phyloP scores from a whole-genome alignment of 495 filamentous ascomycete genomes.

The Aspergillus heteromorphus region DNA sequence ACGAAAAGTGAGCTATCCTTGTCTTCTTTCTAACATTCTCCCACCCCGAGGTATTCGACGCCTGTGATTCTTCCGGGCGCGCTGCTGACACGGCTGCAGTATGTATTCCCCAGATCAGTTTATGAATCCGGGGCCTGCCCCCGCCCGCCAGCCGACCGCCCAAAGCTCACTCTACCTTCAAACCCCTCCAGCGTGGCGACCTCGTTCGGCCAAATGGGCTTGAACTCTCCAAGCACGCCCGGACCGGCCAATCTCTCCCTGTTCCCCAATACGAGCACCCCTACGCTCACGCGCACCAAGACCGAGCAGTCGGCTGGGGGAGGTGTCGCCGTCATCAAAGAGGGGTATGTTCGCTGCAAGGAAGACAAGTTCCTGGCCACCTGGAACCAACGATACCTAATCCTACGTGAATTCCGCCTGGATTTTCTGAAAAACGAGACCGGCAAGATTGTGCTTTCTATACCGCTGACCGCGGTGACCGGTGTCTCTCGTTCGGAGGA shows the following conservation, averaged over 20 bases:
- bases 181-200: constrained; percentile 69
- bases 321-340: constrained; percentile 73
- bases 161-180: constrained; percentile 60
- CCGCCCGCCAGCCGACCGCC: constrained; percentile 77
- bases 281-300: constrained; percentile 57
- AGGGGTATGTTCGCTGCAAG: constrained; percentile 80
- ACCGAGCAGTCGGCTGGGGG: constrained; percentile 57
- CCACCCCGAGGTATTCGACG: not conserved
- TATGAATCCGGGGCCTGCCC: constrained; percentile 95
- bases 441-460: constrained; percentile 72
- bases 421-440: constrained; percentile 89
- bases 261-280: constrained; percentile 58
- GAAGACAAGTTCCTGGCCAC: constrained; percentile 81
- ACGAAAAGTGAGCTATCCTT: constrained; percentile 34
- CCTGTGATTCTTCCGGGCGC: not conserved
- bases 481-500: constrained; percentile 82
- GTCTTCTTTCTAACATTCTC: not conserved
- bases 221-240: constrained; percentile 63
- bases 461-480: constrained; percentile 77
- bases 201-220: constrained; percentile 68
- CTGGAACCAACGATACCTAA: constrained; percentile 86
- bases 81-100: constrained; percentile 26
- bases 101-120: constrained; percentile 70
- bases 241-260: constrained; percentile 40
- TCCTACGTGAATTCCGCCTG: constrained; percentile 79